Conservation (phyloP, 257 asterid genomes). For the Jacaranda mimosifolia region DNA sequence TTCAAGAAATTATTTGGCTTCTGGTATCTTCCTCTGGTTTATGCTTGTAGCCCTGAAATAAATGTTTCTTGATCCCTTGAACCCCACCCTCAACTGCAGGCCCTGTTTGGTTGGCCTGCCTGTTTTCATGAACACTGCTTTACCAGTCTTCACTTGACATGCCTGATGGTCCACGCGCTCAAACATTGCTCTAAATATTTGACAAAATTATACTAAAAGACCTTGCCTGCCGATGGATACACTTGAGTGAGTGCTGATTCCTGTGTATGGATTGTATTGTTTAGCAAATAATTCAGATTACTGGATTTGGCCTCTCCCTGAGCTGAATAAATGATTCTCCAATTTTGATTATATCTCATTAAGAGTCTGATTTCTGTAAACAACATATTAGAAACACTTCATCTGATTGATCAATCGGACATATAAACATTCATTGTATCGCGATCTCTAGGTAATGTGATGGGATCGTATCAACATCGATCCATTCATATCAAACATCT, state of each 20-base stretch:
- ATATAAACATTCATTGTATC: too few relatives aligned
- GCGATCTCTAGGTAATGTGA: too few relatives aligned
- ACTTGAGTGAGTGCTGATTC: background rate
- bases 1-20: conserved; percentile 19
- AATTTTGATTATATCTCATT: too few relatives aligned
- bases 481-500: too few relatives aligned
- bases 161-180: background rate
- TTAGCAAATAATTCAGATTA: too few relatives aligned
- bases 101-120: background rate
- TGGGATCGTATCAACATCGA: too few relatives aligned
- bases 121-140: background rate
- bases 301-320: too few relatives aligned
- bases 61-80: background rate
- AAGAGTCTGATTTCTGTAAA: too few relatives aligned
- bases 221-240: background rate
- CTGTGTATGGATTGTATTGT: background rate
- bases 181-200: too few relatives aligned
- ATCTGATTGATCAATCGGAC: too few relatives aligned
- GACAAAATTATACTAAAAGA: background rate
- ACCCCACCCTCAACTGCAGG: background rate
- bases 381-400: too few relatives aligned
- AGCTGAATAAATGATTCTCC: too few relatives aligned
- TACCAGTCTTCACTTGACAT: background rate
- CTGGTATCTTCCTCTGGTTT: background rate
- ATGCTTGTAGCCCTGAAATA: background rate